Base-by-base conservation (phyloP, 805 yeast species). In the Nakazawaea anatomiae region DNA sequence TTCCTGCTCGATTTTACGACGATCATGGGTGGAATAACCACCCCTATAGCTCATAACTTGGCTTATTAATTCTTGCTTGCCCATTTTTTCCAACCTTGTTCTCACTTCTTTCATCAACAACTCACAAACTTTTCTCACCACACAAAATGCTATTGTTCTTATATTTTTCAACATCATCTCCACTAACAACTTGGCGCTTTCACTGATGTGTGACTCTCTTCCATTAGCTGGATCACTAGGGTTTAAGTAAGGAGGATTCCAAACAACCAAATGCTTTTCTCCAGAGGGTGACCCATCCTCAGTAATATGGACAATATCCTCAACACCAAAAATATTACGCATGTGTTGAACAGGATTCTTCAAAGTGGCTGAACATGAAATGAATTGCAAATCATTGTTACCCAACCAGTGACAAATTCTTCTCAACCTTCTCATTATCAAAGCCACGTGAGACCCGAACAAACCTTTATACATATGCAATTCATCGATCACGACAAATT, bases 311-410 rank as follows among this genome's bases (percentile, higher is more conserved):
- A 71, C 69, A 1, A 86, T 75, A 1, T 72, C 62, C 1, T 77
- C 76, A 5, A 89, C 68, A 0, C 96, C 95, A 59, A 92, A 89
- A 29, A 94, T 74, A 4, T 79, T 70, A 38, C 78, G 66, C 83
- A 92, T 87, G 60, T 90, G 95, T 8, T 73, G 59, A 0, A 71
- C 69, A 0, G 99, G 98, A 43, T 82, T 76, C 53, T 79, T 77
- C 50, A 94, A 77, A 0, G 99, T 94, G 0, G 99, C 99, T 0
- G 98, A 91, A 68, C 99, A 92, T 1, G 96, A 87, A 5, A 94
- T 81, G 62, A 87, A 89, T 51, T 76, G 77, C 39, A 89, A 58
- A 2, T 69, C 54, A n/a, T 66, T 55, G 54, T 85, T 83, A 0
- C 85, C 83, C 34, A 78, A 61, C 51, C 69, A 65, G 4, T 70